phyloP scores from a whole-genome alignment of 2,329 filamentous ascomycete genomes.

The Tolypocladium nubicola region DNA sequence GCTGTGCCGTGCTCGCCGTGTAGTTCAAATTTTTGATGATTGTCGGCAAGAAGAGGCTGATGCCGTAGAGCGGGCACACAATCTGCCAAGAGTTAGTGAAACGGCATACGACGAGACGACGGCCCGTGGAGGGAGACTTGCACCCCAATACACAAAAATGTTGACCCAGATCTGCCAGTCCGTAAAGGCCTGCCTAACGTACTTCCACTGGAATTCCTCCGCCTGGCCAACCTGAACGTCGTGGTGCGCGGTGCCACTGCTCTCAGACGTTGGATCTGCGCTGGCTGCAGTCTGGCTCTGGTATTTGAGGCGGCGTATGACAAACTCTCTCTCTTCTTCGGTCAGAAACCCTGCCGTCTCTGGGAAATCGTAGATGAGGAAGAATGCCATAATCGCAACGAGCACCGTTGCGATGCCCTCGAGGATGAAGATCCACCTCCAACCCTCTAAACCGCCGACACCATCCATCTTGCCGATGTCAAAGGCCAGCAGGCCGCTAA shows the following conservation, averaged over 20 bases:
- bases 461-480: conserved; percentile 62
- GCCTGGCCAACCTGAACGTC: conserved; percentile 43
- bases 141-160: conserved; percentile 54
- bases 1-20: conserved; percentile 45
- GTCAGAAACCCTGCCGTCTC: conserved; percentile 67
- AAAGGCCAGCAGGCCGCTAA: conserved; percentile 61
- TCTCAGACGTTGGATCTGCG: neutral
- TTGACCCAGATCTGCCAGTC: conserved; percentile 71
- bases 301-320: conserved; percentile 57
- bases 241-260: conserved; percentile 2
- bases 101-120: neutral
- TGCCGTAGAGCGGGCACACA: conserved; percentile 43
- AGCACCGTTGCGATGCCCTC: conserved; percentile 61
- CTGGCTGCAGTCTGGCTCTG: conserved; percentile 35
- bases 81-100: conserved; percentile 19
- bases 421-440: conserved; percentile 59
- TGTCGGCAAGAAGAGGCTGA: conserved; percentile 51
- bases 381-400: conserved; percentile 57
- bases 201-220: conserved; percentile 66
- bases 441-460: conserved; percentile 45
- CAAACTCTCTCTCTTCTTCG: conserved; percentile 58
- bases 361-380: conserved; percentile 69
- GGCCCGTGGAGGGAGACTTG: conserved; percentile 23
- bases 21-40: conserved; percentile 53
- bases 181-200: conserved; percentile 59